Evolutionary conservation across 805 yeast species (phyloP), one percentile per base, ranked within the genome.

Genomic region (Dipodascus geniculatus): DNA sequence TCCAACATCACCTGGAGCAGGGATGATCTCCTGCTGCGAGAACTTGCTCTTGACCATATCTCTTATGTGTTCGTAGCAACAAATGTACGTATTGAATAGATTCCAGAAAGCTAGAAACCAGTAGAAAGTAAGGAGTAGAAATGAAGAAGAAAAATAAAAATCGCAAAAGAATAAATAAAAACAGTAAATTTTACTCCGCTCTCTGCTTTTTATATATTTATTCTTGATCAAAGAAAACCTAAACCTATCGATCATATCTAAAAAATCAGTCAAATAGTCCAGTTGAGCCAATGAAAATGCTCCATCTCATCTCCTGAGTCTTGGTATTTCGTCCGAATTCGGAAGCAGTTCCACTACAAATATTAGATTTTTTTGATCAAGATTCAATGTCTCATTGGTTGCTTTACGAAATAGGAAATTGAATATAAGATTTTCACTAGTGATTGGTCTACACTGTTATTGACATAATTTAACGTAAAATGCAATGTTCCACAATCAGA

Each of bases 1-100:
- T 23, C 90, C 95, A 17, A 82, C 71, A 64, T 87, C 95, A n/a
- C 78, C 77, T 54, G 83, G 83, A n/a, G 80, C 74, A 1, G 96
- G 96, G 31, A 87, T 75, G 33, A 82, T 77, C 63, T 82, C 86
- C 42, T 54, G 55, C 38, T 56, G 61, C 4, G 38, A 38, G 19
- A 38, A 38, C 44, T 38, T 38, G 11, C 9, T 28, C 14, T 38
- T 38, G 14, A 16, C 44, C 44, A 38, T 38, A 3, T 38, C 14
- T 28, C 6, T 6, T 6, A 6, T n/a, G n/a, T n/a, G n/a, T n/a
- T n/a, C n/a, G n/a, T n/a, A n/a, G n/a, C n/a, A n/a, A n/a, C n/a
- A n/a, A n/a, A n/a, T n/a, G n/a, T n/a, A n/a, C n/a, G n/a, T n/a
- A n/a, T n/a, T n/a, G n/a, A n/a, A n/a, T n/a, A n/a, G n/a, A n/a